Percentiles rank a stretch among this genome's conserved stretches.
Evolutionary conservation across 257 asterid genomes (phyloP).

Genomic region (Euphrasia confusa): DNA sequence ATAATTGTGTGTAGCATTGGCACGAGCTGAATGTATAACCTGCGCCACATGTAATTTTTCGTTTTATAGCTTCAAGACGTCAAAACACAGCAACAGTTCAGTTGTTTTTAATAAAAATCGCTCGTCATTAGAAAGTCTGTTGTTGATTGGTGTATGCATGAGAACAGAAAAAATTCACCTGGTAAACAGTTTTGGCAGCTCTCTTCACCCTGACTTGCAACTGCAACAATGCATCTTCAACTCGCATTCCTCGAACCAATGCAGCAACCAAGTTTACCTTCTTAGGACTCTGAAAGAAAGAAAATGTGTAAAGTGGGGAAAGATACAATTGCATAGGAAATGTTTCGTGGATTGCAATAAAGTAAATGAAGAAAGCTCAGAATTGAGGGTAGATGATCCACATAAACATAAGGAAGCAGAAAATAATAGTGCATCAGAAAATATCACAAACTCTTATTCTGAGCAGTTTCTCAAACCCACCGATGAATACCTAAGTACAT

Average conservation of each 20-base stretch:
- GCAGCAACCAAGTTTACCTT: conserved; percentile 92
- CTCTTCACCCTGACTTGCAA: conserved; percentile 86
- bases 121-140: too few relatives aligned
- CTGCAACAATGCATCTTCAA: conserved; percentile 93
- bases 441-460: background rate
- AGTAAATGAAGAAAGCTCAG: background rate
- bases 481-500: background rate
- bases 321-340: background rate
- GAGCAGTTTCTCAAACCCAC: conserved; percentile 13
- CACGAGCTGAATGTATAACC: conserved; percentile 95
- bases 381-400: background rate
- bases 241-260: conserved; percentile 95
- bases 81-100: background rate
- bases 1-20: conserved; percentile 81
- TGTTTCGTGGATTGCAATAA: background rate
- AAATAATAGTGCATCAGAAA: background rate
- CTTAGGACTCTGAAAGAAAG: conserved; percentile 73
- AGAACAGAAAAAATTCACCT: conserved; percentile 40
- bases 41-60: conserved; percentile 25
- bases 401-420: background rate
- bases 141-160: too few relatives aligned
- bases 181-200: conserved; percentile 94
- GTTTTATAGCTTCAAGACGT: background rate
- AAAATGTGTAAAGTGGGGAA: background rate
- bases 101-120: too few relatives aligned